Conservation (phyloP, 768 basidiomycete species). For the Russula emetica region DNA sequence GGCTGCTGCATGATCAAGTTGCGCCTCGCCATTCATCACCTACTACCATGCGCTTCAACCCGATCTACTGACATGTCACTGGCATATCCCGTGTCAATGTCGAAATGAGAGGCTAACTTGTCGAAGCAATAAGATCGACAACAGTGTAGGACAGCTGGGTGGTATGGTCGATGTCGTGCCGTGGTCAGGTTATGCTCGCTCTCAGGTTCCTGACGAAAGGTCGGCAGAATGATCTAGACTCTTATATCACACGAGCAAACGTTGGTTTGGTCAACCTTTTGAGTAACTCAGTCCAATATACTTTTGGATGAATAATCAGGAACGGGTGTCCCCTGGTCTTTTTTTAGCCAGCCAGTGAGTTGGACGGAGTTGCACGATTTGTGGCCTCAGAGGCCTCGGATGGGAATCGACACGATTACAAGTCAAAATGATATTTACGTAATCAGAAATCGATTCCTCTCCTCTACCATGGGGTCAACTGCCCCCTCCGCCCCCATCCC, state of each 20-base stretch:
- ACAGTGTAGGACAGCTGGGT: background rate
- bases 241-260: background rate
- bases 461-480: constrained; percentile 9
- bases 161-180: background rate
- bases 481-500: constrained; percentile 44
- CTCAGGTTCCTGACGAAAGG: background rate
- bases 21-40: background rate
- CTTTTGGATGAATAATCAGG: background rate
- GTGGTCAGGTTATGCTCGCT: background rate
- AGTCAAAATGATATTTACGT: no score
- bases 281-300: background rate
- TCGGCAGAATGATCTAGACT: background rate
- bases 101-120: background rate
- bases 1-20: background rate
- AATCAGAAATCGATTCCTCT: no score
- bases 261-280: background rate
- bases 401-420: no score
- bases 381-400: no score
- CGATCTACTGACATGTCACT: background rate
- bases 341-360: no score
- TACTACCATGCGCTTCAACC: background rate
- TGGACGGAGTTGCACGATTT: no score
- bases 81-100: background rate
- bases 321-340: background rate
- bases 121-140: background rate